phyloP scores from a whole-genome alignment of 148 eudicot genomes.

The Chenopodium formosanum region DNA sequence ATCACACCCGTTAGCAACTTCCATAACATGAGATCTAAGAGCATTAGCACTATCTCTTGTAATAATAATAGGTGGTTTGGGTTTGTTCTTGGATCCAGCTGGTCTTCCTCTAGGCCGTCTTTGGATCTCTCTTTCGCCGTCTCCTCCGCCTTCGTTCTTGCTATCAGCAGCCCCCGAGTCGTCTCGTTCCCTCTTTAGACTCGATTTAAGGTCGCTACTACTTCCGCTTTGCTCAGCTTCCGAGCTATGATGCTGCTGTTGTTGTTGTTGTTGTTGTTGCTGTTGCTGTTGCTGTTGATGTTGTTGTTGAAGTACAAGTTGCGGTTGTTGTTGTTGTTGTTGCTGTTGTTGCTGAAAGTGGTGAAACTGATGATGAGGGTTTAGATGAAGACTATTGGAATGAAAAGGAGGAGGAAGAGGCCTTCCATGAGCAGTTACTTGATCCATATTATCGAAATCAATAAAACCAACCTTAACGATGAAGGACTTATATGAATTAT shows the following conservation, averaged over 20 bases:
- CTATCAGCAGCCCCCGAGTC: constrained; percentile 16
- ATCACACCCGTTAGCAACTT: constrained; percentile 38
- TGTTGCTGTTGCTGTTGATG: constrained; percentile 18
- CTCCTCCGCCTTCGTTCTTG: constrained; percentile 19
- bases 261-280: constrained; percentile 11
- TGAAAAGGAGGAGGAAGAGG: constrained; percentile 47
- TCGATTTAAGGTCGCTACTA: constrained; percentile 34
- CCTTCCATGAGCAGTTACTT: constrained; percentile 34
- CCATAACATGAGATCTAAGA: constrained; percentile 49
- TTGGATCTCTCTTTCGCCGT: constrained; percentile 19
- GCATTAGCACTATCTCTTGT: constrained; percentile 44
- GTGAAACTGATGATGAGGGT: constrained; percentile 33
- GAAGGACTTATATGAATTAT: no score
- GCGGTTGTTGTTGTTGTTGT: constrained; percentile 1
- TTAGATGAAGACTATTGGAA: constrained; percentile 37
- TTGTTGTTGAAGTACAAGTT: constrained; percentile 13
- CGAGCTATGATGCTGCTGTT: constrained; percentile 26
- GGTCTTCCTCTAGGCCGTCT: constrained; percentile 40
- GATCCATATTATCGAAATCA: constrained; percentile 27
- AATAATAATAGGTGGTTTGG: constrained; percentile 41
- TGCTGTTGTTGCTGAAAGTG: constrained; percentile 27
- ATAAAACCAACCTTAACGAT: no score
- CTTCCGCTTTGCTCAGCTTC: constrained; percentile 43
- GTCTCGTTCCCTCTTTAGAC: constrained; percentile 23
- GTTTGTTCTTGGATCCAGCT: constrained; percentile 44